Base-by-base conservation (phyloP, 2,329 filamentous ascomycete genomes). In the Exophiala mesophila region DNA sequence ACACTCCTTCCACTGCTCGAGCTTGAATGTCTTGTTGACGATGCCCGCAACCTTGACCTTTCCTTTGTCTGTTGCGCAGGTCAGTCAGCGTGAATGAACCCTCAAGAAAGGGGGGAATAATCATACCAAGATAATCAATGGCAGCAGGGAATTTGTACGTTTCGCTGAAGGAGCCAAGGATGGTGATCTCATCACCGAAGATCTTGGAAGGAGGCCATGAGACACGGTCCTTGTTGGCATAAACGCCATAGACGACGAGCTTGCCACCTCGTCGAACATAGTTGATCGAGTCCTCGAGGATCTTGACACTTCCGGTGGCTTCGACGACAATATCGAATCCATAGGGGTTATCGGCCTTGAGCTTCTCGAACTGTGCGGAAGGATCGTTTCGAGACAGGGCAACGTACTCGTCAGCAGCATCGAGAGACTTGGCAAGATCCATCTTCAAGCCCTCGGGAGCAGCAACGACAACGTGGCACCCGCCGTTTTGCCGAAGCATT, bases 251-350 rank as follows among this genome's bases (percentile, higher is more conserved):
- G 47, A 83, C 80, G 31, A 85, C 78, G 21, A 86, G 68, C 60
- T 82, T 85, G 42, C 83, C 82, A 30, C 82, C 82, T 38, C 82
- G 74, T 34, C 80, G 78, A 53, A 83, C 79, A 59, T 83, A 86
- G 64, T 85, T 72, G 61, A 87, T 83, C 19, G 80, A 71, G 55
- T 82, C 76, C 59, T 86, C 82, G 2, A 87, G 72, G 36, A 87
- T 80, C 62, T 78, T 79, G 33, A 77, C 69, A 38, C 75, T 82
- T 13, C 83, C 83, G 9, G 82, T 85, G 24, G 82, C 82, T 67
- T 85, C 80, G 16, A 84, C 74, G 17, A 84, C 80, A 50, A 85
- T 78, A 53, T 87, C 82, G 58, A 87, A 87, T 3, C 83, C 83
- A 55, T 85, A 79, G 0, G 82, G 81, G 62, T 86, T 79, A 33